Conservation (phyloP, 768 basidiomycete species). For the Lactarius sanguifluus region DNA sequence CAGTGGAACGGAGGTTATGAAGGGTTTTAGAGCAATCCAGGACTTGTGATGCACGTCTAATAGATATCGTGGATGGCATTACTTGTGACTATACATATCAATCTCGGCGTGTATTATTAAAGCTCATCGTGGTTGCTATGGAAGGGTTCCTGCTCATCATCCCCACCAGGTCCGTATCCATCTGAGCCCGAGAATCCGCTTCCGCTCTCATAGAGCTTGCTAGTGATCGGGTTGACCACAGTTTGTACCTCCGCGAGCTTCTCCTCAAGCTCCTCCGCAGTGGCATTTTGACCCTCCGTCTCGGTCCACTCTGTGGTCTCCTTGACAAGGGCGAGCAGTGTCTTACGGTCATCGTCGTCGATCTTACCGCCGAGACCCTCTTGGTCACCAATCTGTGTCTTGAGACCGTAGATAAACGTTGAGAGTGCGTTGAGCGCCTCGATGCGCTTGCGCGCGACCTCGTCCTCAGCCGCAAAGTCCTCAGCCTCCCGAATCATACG, state of each 20-base stretch:
- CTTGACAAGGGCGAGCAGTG: slow-evolving; percentile 76
- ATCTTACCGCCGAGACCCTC: slow-evolving; percentile 92
- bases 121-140: slow-evolving; percentile 47
- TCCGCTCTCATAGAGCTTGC: slow-evolving; percentile 40
- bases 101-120: slow-evolving; percentile 26
- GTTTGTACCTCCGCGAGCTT: slow-evolving; percentile 55
- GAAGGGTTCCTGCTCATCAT: slow-evolving; percentile 43
- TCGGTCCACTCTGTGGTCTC: slow-evolving; percentile 93
- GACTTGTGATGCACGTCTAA: slow-evolving; percentile 4
- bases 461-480: slow-evolving; percentile 82
- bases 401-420: slow-evolving; percentile 81
- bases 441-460: slow-evolving; percentile 73
- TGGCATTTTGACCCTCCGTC: slow-evolving; percentile 70
- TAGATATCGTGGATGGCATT: slow-evolving; percentile 10
- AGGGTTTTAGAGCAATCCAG: slow-evolving; percentile 22
- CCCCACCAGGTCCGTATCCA: slow-evolving; percentile 33
- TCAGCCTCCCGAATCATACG: slow-evolving; percentile 95
- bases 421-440: slow-evolving; percentile 83
- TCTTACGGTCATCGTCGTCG: slow-evolving; percentile 79
- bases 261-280: slow-evolving; percentile 89
- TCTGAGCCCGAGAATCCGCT: slow-evolving; percentile 15
- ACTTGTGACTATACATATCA: slow-evolving; percentile 24
- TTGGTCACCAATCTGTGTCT: slow-evolving; percentile 81
- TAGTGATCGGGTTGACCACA: slow-evolving; percentile 47
- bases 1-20: slow-evolving; percentile 28